Base-by-base conservation (phyloP, 345 rosid species). In the Aquilaria yunnanensis region DNA sequence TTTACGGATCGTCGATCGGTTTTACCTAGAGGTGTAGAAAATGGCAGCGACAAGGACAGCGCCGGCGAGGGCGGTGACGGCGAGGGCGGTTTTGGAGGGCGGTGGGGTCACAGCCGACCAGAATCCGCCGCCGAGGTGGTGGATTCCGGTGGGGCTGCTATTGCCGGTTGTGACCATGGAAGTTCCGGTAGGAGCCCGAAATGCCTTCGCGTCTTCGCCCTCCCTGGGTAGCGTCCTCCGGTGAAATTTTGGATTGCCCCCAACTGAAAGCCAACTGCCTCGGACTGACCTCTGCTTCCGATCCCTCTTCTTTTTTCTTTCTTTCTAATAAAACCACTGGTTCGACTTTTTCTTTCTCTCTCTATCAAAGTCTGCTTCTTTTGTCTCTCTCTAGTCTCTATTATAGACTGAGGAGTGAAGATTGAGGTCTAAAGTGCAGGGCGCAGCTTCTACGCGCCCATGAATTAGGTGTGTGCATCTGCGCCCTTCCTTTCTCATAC, bases 21-120 rank as follows among this genome's bases (percentile, higher is more conserved):
- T 56, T 54, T 66, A 77, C 82, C 87, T 74, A 73, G 70, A 57
- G 10, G 85, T 72, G 82, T 57, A 79, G 72, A 78, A 65, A 54
- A 80, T 31, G 41, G 81, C 81, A 47, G 81, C 82, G 30, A 75
- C 16, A 29, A 81, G 14, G 14, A 59, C 76, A 61, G 76, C 56
- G 31, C 82, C 85, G 37, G 85, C 82, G 33, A 80, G 5, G 63
- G 70, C 83, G 32, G 89, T 86, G 72, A 78, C 56, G 53, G 70
- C 74, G 4, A 70, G 41, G 13, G 77, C 74, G 14, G 64, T 47
- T 34, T 51, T 66, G 8, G 81, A 61, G 5, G 72, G 57, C 29
- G 77, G 72, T 52, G 55, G 51, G 13, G 64, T 32, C 67, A 72
- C 34, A 16, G 52, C 62, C 65, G 67, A 75, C 80, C 81, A 77